phyloP scores from a whole-genome alignment of 768 basidiomycete genomes.

The Leccinum subgranulosum region DNA sequence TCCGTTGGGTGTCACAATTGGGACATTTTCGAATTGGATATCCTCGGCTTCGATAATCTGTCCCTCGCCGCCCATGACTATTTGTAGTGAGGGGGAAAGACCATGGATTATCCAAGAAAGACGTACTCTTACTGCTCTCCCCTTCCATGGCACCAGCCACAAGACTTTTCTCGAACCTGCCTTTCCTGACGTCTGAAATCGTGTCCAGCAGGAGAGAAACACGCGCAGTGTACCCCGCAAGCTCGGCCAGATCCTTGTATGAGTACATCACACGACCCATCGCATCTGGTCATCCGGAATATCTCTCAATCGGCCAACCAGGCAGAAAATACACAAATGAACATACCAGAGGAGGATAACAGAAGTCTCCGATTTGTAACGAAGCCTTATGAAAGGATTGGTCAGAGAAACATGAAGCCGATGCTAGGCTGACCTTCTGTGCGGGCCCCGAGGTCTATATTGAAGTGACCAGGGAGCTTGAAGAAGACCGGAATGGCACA shows the following conservation, averaged over 20 bases:
- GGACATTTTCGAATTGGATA: conserved; percentile 89
- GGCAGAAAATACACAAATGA: conserved; percentile 1
- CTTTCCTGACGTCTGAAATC: conserved; percentile 80
- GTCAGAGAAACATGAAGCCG: not conserved
- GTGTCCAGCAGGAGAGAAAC: conserved; percentile 88
- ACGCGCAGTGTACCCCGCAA: conserved; percentile 93
- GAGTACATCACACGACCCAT: conserved; percentile 96
- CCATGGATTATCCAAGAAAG: not conserved
- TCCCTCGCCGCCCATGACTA: conserved; percentile 80
- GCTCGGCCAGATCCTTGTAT: conserved; percentile 93
- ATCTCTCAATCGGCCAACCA: not conserved
- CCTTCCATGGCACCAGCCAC: conserved; percentile 71
- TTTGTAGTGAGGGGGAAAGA: conserved; percentile 1
- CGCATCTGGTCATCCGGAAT: conserved; percentile 55
- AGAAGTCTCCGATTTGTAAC: conserved; percentile 93
- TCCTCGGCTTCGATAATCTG: conserved; percentile 80
- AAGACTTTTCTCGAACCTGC: conserved; percentile 85
- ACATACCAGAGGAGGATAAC: conserved; percentile 75
- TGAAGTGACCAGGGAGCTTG: conserved; percentile 67
- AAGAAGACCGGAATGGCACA: conserved; percentile 96
- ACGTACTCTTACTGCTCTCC: conserved; percentile 74
- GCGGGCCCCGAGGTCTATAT: conserved; percentile 74
- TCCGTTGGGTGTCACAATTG: conserved; percentile 94
- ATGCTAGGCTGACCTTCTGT: conserved; percentile 67
- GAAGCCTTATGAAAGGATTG: conserved; percentile 56